Base-by-base conservation (phyloP, 306 rosid species). In the Pterocarpus santalinus region DNA sequence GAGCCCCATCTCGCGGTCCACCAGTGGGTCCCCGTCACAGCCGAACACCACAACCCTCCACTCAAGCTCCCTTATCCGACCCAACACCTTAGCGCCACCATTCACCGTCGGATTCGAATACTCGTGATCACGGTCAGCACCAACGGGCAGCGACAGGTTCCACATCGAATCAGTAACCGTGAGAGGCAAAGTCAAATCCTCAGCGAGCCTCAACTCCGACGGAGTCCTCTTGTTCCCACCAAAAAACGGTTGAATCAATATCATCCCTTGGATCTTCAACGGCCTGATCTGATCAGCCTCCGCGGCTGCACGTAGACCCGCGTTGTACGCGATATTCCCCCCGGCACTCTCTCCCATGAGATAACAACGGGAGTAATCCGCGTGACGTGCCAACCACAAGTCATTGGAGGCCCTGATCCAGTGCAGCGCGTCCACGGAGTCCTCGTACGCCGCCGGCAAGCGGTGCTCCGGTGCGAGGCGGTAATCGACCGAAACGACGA, bases 311-410 rank as follows among this genome's bases (percentile, higher is more conserved):
- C 86, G 90, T 12, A 89, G 88, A 34, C 86, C 95, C 4, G 69
- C 88, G 43, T 13, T 74, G 83, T 86, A 91, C 6, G 91, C 90
- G 0, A 91, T 87, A 13, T 86, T 91, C 1, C 81, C 91, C 1
- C 92, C 92, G 0, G 92, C 88, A 14, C 92, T 89, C 39, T 39
- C 73, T 0, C 92, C 95, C 92, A 91, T 89, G 7, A 91, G 83
- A 78, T 65, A 85, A 53, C 81, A 75, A 2, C 75, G 81, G 0
- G 92, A 80, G n/a, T 79, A 46, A 47, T 91, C 95, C 2, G 88
- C 89, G n/a, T 83, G 78, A 7, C 76, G 62, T 33, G 75, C 66
- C 80, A 89, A 14, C 92, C 92, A 91, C 3, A 7, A 64, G 17
- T 91, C 89, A 0, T 57, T 46, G 56, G 87, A 47, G 77, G 84